Conservation (phyloP, 2,329 filamentous ascomycete species). For the Microdochium bolleyi region DNA sequence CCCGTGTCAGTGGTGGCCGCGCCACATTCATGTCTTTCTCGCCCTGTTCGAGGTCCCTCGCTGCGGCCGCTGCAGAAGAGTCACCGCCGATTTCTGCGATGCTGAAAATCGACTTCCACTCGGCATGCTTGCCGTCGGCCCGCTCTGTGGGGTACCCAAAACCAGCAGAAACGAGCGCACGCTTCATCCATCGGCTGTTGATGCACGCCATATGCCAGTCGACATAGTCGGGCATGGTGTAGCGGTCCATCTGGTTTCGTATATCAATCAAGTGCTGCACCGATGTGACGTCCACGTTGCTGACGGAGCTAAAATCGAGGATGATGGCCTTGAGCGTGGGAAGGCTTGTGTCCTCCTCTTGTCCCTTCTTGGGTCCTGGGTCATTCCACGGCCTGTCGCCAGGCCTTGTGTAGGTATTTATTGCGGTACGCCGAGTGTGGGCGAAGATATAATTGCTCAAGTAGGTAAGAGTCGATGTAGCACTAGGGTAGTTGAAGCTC, state of each 20-base stretch:
- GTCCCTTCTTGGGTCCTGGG: conserved; percentile 58
- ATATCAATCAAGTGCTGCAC: conserved; percentile 91
- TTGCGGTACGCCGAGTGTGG: conserved; percentile 69
- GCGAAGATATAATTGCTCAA: conserved; percentile 60
- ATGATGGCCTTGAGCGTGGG: conserved; percentile 83
- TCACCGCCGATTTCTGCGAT: conserved; percentile 77
- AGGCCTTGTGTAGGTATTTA: conserved; percentile 51
- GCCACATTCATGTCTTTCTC: conserved; percentile 27
- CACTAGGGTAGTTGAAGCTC: conserved; percentile 94
- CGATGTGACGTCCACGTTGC: conserved; percentile 89
- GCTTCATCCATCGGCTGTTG: conserved; percentile 91
- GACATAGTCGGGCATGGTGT: conserved; percentile 70
- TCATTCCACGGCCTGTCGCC: conserved; percentile 95
- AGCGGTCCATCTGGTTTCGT: conserved; percentile 85
- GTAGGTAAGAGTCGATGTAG: conserved; percentile 79
- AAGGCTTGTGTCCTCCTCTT: conserved; percentile 37
- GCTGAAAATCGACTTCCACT: conserved; percentile 94
- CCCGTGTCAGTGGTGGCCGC: background rate
- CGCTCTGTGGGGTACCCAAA: conserved; percentile 71
- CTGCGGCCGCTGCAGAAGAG: conserved; percentile 57
- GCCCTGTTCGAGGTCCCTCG: conserved; percentile 57
- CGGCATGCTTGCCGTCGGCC: conserved; percentile 43
- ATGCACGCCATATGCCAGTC: conserved; percentile 97
- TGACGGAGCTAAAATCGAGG: conserved; percentile 87
- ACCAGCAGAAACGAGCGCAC: conserved; percentile 76